Percentiles rank a stretch among this genome's conserved stretches.
These are phyloP conservation scores for Gastrodia elata DNA, from an alignment of 106 monocot species.

Conservation along the genomic window DNA sequence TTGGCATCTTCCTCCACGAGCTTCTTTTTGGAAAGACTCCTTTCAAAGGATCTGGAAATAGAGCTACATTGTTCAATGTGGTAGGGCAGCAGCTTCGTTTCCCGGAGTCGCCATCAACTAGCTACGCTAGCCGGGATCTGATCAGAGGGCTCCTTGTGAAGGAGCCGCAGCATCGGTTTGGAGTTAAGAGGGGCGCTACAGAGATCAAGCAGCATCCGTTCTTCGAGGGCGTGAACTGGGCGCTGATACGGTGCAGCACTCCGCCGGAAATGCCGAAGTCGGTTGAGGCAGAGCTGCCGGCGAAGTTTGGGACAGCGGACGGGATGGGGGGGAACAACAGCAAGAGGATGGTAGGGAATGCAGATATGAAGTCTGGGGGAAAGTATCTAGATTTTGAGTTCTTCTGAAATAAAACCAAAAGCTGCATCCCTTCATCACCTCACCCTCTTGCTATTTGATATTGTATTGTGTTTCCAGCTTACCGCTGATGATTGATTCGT, in stretches of 20 bases:
- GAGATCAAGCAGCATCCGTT: constrained; percentile 26
- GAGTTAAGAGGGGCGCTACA: constrained; percentile 22
- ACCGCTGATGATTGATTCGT: background rate
- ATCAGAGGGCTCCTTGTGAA: constrained; percentile 18
- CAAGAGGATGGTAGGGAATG: constrained; percentile 15
- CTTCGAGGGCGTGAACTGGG: constrained; percentile 22
- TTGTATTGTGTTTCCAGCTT: background rate
- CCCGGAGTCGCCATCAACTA: constrained; percentile 16
- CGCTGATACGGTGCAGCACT: constrained; percentile 18
- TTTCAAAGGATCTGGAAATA: constrained; percentile 18
- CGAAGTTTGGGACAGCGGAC: constrained; percentile 11
- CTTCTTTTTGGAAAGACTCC: constrained; percentile 17
- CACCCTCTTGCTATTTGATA: background rate
- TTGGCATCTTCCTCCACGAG: constrained; percentile 23
- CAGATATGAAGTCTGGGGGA: constrained; percentile 13
- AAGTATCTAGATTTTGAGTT: constrained; percentile 25
- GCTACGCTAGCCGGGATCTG: constrained; percentile 12
- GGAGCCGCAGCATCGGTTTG: constrained; percentile 20
- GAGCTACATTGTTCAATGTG: constrained; percentile 20
- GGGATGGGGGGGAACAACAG: constrained; percentile 6
- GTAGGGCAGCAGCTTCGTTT: constrained; percentile 19
- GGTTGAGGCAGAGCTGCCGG: constrained; percentile 7
- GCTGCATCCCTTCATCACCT: background rate
- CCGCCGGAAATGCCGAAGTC: constrained; percentile 17
- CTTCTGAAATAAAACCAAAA: too few relatives aligned